A percentile compares a stretch with the other conserved stretches of the same genome.
phyloP scores from a whole-genome alignment of 257 asterid species.

The Capsicum baccatum region DNA sequence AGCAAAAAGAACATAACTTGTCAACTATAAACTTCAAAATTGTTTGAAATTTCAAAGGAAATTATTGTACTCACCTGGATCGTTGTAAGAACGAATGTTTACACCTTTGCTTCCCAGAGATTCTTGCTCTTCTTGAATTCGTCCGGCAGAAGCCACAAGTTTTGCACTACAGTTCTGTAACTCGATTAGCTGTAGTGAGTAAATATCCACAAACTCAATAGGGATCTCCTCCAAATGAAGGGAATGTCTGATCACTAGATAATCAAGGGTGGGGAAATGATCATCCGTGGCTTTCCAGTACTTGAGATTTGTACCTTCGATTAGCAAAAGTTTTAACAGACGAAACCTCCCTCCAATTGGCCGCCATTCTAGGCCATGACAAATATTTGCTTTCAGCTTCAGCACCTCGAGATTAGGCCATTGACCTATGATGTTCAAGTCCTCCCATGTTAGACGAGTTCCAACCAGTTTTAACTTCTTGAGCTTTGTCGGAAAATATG shows the following conservation, averaged over 20 bases:
- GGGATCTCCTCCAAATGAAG: constrained; percentile 8
- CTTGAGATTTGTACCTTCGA: not conserved
- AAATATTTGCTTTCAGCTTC: too few species aligned
- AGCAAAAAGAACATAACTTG: too few species aligned
- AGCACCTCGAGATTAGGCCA: too few species aligned
- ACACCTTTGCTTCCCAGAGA: not conserved
- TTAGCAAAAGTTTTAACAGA: not conserved
- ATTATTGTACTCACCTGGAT: not conserved
- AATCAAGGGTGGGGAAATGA: not conserved
- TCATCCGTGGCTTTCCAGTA: not conserved
- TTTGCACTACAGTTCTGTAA: not conserved
- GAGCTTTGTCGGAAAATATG: too few species aligned
- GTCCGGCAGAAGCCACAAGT: not conserved
- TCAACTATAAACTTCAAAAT: too few species aligned
- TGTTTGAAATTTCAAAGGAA: too few species aligned
- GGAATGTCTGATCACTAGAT: not conserved
- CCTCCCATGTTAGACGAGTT: too few species aligned
- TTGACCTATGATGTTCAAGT: too few species aligned
- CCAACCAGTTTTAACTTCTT: too few species aligned
- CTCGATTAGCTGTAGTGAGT: not conserved
- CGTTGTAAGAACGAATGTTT: not conserved
- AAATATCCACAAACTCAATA: not conserved
- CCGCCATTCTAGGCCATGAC: too few species aligned
- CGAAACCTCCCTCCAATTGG: not conserved
- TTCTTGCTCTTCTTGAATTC: constrained; percentile 1